These are phyloP conservation scores for Maudiozyma saulgeensis DNA, from an alignment of 805 yeast species.

Conservation along the genomic window DNA sequence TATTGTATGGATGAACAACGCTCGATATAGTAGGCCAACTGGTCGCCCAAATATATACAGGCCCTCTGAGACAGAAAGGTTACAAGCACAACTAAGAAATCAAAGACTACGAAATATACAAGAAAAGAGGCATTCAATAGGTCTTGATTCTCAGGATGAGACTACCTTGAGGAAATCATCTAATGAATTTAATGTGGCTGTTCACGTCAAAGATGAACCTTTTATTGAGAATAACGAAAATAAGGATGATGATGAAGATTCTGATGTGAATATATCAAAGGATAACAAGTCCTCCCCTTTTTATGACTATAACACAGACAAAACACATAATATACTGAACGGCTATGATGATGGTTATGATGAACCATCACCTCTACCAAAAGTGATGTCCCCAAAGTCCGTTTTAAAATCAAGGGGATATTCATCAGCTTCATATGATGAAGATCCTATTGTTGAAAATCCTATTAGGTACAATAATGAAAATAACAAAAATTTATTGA, in stretches of 20 bases:
- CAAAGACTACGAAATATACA: not conserved
- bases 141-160: not conserved
- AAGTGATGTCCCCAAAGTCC: not conserved
- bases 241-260: not conserved
- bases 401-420: not conserved
- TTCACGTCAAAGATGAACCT: not conserved
- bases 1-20: not conserved
- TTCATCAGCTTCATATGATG: not conserved
- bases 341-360: not conserved
- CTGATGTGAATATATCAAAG: not conserved
- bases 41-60: not conserved
- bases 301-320: not conserved
- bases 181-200: not conserved
- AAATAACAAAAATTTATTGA: not conserved
- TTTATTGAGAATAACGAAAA: not conserved
- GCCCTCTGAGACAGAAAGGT: not conserved
- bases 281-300: not conserved
- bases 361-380: not conserved
- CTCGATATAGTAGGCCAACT: not conserved
- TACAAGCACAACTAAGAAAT: not conserved
- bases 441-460: not conserved
- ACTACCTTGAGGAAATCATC: not conserved
- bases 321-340: not conserved
- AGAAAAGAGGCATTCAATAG: not conserved
- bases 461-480: not conserved